Evolutionary conservation across 2,329 filamentous ascomycete genomes (phyloP), one percentile per base, ranked within the genome.

Genomic region (Botrytis deweyae): DNA sequence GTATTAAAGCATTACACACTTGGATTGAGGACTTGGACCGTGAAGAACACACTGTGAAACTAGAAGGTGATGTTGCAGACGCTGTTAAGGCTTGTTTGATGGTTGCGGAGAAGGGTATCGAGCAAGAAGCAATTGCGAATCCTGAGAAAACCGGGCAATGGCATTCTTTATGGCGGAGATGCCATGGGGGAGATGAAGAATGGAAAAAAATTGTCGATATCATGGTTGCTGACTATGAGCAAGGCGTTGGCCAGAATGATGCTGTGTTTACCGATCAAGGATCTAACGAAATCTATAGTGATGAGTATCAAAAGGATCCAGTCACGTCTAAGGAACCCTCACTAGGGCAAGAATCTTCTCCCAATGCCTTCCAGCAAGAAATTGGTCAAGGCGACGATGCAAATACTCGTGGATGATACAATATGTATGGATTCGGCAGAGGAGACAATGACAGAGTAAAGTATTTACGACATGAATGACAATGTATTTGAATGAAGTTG

Each of bases 1-100:
- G 84, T 80, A 84, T 81, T 71, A 83, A 84, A 74, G 86, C 83
- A 36, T 82, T 88, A 75, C 85, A 85, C n/a, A 85, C 83, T 75
- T 87, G 87, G 79, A 84, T 88, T n/a, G 84, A 85, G 3, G 88
- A 91, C 78, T 90, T 93, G 88, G 75, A 83, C 29, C 80, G 82
- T 65, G 90, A 93, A 79, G 75, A 84, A 0, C 86, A 87, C 1
- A 82, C 83, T 0, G 84, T 93, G 25, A 70, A 76, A 38, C 82
- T 87, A 0, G 75, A 83, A 14, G 85, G 83, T 1, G 74, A 80
- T 1, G 76, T 92, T 8, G 84, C 84, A 66, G 74, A 82, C 1
- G 82, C 86, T 2, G 77, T 92, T n/a, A 83, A 86, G 78, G 81
- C 83, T 0, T 92, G 90, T 79, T 83, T 92, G 49, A 75, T 81